Evolutionary conservation across 208 protist species (phyloP), one percentile per base, ranked within the genome.

Genomic region (Acanthamoeba healyi): DNA sequence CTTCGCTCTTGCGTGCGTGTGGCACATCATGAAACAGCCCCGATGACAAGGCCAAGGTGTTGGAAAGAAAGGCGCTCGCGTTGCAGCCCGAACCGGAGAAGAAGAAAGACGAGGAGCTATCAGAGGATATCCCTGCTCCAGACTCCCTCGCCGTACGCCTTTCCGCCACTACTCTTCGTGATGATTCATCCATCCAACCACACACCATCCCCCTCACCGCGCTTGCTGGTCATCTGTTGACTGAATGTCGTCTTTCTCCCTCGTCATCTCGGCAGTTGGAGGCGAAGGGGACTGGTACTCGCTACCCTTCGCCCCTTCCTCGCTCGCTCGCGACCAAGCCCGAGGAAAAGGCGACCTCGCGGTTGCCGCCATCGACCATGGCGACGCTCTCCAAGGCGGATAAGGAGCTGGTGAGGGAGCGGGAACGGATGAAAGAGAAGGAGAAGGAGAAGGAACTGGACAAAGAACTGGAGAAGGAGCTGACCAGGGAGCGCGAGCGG

Each of bases 21-120:
- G 10, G 44, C 51, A 6, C 29, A 17, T 29, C 63, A 38, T 10
- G 5, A 24, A 65, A 65, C 44, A 84, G 74, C 6, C 74, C 38
- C 5, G 74, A 84, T 19, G 74, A 84, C 12, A 84, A 36, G 74
- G 74, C 74, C 42, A 51, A 56, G 42, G 74, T 84, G 29, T n/a
- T 56, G 24, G 74, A 84, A 36, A 26, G 38, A 38, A 49, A 36
- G 29, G 74, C 74, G 26, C 42, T 56, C 9, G 74, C 74, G 32
- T 17, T 58, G 32, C 38, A 84, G 74, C 74, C 74, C 6, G 74
- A 84, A 22, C 42, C 42, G 38, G 74, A 84, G 74, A 49, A 84
- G 32, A 84, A 84, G 74, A 49, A 49, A 56, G 46, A 84, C 5
- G 74, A 49, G 32, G 74, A 84, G 42, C 2, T 42, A 36, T 17